A percentile compares a stretch with the other conserved stretches of the same genome.
Evolutionary conservation across 2,329 filamentous ascomycete species (phyloP).

Genomic region (Penicillium sp.): DNA sequence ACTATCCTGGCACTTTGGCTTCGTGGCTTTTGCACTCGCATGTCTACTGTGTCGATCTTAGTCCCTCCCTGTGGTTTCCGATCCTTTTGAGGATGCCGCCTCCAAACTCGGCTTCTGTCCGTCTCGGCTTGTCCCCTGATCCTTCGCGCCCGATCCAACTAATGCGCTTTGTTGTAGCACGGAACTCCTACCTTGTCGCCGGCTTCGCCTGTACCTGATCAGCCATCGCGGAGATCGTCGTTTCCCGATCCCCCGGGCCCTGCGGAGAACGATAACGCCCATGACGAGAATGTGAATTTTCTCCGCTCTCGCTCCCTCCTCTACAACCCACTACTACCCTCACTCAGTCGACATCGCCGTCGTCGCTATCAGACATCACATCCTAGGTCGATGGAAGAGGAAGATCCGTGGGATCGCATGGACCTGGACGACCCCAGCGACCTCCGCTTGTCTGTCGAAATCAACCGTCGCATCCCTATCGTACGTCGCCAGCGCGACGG

Average conservation of each 20-base stretch:
- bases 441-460: slow-evolving; percentile 31
- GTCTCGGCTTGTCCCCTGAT: slow-evolving; percentile 16
- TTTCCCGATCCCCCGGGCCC: slow-evolving; percentile 51
- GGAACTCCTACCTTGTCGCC: slow-evolving; percentile 27
- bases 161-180: slow-evolving; percentile 17
- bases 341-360: slow-evolving; percentile 33
- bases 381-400: slow-evolving; percentile 25
- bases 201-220: slow-evolving; percentile 32
- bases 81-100: slow-evolving; percentile 38
- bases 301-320: slow-evolving; percentile 43
- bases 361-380: slow-evolving; percentile 27
- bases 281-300: slow-evolving; percentile 53
- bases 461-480: slow-evolving; percentile 45
- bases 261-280: slow-evolving; percentile 44
- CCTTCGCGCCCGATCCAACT: neutral
- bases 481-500: slow-evolving; percentile 42
- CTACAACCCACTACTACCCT: slow-evolving; percentile 23
- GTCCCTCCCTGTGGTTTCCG: slow-evolving; percentile 11
- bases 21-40: neutral
- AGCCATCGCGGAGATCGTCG: slow-evolving; percentile 45
- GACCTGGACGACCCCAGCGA: slow-evolving; percentile 34
- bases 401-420: slow-evolving; percentile 30
- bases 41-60: slow-evolving; percentile 2
- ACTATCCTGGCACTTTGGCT: neutral
- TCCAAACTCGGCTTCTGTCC: slow-evolving; percentile 45